Evolutionary conservation across 345 rosid species (phyloP).

Genomic region (Arabis alpina): DNA sequence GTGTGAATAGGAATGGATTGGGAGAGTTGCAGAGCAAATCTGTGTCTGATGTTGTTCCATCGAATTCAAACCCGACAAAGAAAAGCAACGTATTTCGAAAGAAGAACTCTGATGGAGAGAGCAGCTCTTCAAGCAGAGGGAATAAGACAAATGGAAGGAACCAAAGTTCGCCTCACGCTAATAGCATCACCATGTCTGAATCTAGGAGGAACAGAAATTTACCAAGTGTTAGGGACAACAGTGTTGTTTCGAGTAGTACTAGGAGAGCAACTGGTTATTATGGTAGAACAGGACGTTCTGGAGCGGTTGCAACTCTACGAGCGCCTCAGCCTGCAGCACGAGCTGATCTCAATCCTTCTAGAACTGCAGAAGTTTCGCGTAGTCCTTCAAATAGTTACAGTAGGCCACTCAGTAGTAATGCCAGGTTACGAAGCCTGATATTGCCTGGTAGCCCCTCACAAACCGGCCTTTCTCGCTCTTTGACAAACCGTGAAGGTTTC

Average conservation of each 20-base stretch:
- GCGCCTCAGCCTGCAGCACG: conserved; percentile 48
- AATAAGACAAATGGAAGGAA: conserved; percentile 53
- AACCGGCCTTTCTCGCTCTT: conserved; percentile 48
- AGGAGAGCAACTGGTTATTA: conserved; percentile 53
- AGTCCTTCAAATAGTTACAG: conserved; percentile 40
- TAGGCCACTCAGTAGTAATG: conserved; percentile 41
- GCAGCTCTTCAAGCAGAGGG: conserved; percentile 67
- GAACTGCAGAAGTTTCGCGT: conserved; percentile 38
- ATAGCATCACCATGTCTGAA: conserved; percentile 61
- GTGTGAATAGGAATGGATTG: conserved; percentile 48
- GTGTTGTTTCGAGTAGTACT: conserved; percentile 59
- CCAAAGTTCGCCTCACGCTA: conserved; percentile 45
- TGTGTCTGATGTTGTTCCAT: conserved; percentile 51
- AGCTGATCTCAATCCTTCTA: conserved; percentile 48
- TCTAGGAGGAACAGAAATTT: conserved; percentile 63
- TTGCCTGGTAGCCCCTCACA: conserved; percentile 60
- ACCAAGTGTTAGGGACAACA: conserved; percentile 55
- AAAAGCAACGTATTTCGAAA: conserved; percentile 53
- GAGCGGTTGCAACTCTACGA: conserved; percentile 47
- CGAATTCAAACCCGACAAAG: conserved; percentile 50
- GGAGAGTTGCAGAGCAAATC: conserved; percentile 60
- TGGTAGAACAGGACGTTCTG: conserved; percentile 53
- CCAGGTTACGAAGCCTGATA: conserved; percentile 46
- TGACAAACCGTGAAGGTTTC: conserved; percentile 58
- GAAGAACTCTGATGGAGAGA: conserved; percentile 66